Conservation (phyloP, 345 rosid species). For the Eucalyptus pauciflora region DNA sequence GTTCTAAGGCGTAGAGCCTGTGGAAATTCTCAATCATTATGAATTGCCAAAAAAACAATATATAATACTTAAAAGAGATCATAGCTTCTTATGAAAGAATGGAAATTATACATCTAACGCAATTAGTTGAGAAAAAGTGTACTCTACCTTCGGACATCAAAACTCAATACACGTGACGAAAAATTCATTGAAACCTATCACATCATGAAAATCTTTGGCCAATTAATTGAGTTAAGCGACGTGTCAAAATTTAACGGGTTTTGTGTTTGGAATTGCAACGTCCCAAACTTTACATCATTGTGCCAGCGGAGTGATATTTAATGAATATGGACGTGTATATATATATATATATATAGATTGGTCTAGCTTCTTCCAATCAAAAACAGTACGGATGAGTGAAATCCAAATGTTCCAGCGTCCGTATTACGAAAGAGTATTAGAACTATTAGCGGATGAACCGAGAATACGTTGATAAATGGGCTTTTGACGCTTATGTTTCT, state of each 20-base stretch:
- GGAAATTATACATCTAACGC: not conserved
- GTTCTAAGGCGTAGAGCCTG: not conserved
- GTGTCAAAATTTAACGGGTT: accelerated
- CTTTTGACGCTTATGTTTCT: not conserved
- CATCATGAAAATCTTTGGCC: not conserved
- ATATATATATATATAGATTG: no score
- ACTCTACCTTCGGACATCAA: not conserved
- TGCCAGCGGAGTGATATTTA: not conserved
- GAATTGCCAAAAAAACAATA: not conserved
- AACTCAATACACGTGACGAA: not conserved
- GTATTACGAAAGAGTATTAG: not conserved
- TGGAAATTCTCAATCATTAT: not conserved
- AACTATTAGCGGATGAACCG: not conserved
- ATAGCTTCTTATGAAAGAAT: not conserved
- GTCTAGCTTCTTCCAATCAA: not conserved
- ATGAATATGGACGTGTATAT: not conserved
- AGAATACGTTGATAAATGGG: not conserved
- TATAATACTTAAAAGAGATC: not conserved
- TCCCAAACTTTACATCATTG: not conserved
- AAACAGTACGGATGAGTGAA: not conserved
- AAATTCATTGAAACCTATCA: not conserved
- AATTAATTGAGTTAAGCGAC: not conserved
- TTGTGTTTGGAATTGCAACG: not conserved
- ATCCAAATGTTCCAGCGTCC: not conserved
- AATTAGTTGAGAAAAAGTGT: not conserved